These are phyloP conservation scores for Physcomitrium patens DNA, from an alignment of 225 moss, liverwort and hornwort species.

Conservation along the genomic window DNA sequence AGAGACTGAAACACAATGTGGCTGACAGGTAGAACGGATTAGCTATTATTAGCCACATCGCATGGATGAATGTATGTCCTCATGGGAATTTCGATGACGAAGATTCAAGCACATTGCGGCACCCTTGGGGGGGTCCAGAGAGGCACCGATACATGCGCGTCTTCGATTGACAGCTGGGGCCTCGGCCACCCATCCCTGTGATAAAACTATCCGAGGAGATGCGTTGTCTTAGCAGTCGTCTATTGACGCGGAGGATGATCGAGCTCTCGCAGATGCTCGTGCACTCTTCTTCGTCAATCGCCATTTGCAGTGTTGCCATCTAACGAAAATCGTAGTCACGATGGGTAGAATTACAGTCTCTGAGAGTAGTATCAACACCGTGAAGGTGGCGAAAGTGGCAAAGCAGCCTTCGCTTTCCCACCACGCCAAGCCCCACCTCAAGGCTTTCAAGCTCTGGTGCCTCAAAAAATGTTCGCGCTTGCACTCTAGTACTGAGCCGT, in stretches of 20 bases:
- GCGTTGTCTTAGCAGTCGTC: no score
- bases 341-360: constrained; percentile 37
- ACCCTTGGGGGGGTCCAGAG: no score
- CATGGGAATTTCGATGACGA: no score
- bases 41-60: no score
- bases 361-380: not conserved
- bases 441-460: constrained; percentile 47
- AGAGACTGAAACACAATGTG: no score
- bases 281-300: not conserved
- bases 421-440: constrained; percentile 31
- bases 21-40: no score
- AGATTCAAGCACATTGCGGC: no score
- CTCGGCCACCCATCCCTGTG: no score
- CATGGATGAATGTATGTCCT: no score
- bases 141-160: no score
- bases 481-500: not conserved
- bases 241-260: not conserved
- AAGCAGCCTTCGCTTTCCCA: constrained; percentile 6
- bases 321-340: not conserved
- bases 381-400: not conserved
- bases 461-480: constrained; percentile 41
- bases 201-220: no score
- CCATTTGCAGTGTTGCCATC: not conserved
- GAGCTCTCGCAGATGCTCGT: constrained; percentile 11
- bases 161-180: no score